Conservation (phyloP, 2,329 filamentous ascomycete genomes). For the Stachybotrys elegans region DNA sequence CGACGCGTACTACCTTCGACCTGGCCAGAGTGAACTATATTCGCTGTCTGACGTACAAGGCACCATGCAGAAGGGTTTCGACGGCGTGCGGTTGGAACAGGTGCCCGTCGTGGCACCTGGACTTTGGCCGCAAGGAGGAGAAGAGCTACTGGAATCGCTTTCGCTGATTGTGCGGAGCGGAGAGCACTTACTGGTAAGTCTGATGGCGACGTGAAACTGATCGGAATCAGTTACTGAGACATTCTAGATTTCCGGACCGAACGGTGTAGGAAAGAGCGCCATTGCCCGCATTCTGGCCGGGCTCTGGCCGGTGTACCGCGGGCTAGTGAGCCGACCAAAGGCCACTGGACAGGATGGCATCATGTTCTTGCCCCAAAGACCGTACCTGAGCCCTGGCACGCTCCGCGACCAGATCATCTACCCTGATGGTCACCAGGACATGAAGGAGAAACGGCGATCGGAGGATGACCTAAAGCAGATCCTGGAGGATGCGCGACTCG, state of each 20-base stretch:
- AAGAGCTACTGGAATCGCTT: constrained; percentile 83
- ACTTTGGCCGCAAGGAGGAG: constrained; percentile 83
- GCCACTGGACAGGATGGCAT: constrained; percentile 80
- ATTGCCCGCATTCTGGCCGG: constrained; percentile 85
- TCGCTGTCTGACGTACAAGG: constrained; percentile 89
- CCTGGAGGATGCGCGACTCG: constrained; percentile 77
- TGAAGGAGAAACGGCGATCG: constrained; percentile 73
- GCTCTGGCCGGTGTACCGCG: constrained; percentile 93
- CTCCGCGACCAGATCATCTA: constrained; percentile 97
- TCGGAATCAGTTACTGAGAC: constrained; percentile 11
- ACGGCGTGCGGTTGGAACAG: constrained; percentile 87
- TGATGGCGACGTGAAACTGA: too few species aligned
- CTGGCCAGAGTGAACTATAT: constrained; percentile 71
- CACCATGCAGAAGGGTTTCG: constrained; percentile 90
- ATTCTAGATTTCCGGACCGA: constrained; percentile 75
- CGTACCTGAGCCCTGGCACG: constrained; percentile 88
- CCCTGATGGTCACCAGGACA: constrained; percentile 89
- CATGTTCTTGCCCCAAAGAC: constrained; percentile 95
- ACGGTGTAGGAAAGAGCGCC: constrained; percentile 89
- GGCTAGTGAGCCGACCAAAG: constrained; percentile 83
- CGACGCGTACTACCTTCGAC: constrained; percentile 70
- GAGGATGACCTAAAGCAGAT: constrained; percentile 75
- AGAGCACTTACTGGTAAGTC: constrained; percentile 74
- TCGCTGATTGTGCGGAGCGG: constrained; percentile 86
- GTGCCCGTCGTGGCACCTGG: constrained; percentile 88